Conservation (phyloP, 169 alveolate species). For the Cryptosporidium andersoni region DNA sequence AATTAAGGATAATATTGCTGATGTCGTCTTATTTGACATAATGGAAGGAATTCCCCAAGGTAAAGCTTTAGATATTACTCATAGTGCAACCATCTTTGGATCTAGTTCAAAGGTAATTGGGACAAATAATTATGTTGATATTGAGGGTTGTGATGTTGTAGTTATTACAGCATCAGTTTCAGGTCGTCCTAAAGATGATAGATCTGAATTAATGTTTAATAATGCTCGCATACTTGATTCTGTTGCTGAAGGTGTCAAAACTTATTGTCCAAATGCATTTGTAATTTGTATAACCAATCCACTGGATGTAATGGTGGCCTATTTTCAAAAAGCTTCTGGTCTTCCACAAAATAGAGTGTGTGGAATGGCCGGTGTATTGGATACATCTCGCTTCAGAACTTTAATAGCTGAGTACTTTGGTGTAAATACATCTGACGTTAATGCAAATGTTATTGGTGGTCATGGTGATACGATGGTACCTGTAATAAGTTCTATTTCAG, state of each 20-base stretch:
- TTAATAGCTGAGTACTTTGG: conserved; percentile 77
- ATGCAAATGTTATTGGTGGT: conserved; percentile 82
- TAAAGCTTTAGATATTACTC: conserved; percentile 81
- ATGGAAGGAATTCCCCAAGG: conserved; percentile 81
- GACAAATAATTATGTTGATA: conserved; percentile 78
- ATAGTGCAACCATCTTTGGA: conserved; percentile 76
- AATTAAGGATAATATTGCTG: conserved; percentile 78
- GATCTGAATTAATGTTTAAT: conserved; percentile 76
- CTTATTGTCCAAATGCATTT: conserved; percentile 80
- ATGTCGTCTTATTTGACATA: conserved; percentile 80
- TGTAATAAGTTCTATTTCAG: conserved; percentile 77
- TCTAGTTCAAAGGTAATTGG: conserved; percentile 78
- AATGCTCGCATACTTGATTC: conserved; percentile 76
- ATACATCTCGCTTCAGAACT: conserved; percentile 78
- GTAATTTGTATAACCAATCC: conserved; percentile 82
- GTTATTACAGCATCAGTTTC: conserved; percentile 78
- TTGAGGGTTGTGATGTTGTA: conserved; percentile 78
- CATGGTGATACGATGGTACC: conserved; percentile 85
- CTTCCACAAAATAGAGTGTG: conserved; percentile 79
- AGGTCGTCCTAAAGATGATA: conserved; percentile 78
- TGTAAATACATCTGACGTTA: conserved; percentile 77
- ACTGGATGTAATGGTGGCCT: conserved; percentile 78
- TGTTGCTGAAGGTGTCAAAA: conserved; percentile 77
- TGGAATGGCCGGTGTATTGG: conserved; percentile 83
- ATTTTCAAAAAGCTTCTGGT: conserved; percentile 75